Percentiles rank a stretch among this genome's conserved stretches.
phyloP scores from a whole-genome alignment of 371 early-diverging fungal species.

The Batkoa obscura region DNA sequence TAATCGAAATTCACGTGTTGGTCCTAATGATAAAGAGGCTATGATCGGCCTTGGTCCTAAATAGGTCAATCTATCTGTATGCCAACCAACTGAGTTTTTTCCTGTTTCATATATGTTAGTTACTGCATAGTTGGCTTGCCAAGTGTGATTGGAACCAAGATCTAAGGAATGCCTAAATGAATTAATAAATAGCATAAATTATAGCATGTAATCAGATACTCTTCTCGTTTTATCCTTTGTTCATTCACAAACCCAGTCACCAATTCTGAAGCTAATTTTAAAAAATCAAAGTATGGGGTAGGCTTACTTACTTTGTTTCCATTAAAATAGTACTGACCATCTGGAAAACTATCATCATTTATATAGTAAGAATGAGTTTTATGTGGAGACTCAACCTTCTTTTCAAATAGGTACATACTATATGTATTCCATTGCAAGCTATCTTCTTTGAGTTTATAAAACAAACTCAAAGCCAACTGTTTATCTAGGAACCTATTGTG shows the following conservation, averaged over 20 bases:
- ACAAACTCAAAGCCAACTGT: no score
- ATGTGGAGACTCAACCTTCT: background rate
- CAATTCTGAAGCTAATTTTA: no score
- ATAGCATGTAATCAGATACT: no score
- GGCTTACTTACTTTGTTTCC: no score
- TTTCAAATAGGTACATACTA: background rate
- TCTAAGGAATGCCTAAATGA: background rate
- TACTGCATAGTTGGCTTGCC: constrained; percentile 1
- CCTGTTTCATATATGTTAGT: background rate
- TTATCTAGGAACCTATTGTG: no score
- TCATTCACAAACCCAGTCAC: no score
- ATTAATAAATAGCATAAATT: no score
- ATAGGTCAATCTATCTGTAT: constrained; percentile 25
- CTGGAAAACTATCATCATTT: no score
- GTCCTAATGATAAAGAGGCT: constrained; percentile 32
- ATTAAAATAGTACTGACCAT: no score
- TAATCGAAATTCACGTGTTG: constrained; percentile 29
- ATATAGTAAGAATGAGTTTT: background rate
- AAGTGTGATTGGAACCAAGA: background rate
- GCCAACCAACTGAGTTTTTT: constrained; percentile 21
- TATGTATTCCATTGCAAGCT: background rate
- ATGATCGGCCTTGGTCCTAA: constrained; percentile 36
- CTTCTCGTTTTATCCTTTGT: no score
- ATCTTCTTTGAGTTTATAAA: no score
- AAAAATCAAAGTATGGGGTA: no score